Conservation (phyloP, 1,284 basidiomycete genomes). For the Irpex lacteus region DNA sequence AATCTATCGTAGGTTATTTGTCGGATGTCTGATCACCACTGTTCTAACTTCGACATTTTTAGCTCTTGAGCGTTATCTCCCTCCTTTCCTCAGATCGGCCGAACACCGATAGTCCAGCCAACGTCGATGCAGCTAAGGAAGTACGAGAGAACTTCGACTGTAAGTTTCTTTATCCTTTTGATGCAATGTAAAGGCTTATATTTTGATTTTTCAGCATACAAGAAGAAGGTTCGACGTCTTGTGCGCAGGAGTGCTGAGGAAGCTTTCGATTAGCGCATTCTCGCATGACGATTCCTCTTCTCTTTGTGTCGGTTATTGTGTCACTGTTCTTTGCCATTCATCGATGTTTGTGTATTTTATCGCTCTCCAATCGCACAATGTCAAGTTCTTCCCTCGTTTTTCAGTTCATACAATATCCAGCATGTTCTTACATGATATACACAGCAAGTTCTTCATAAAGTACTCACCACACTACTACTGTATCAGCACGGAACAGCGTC, state of each 20-base stretch:
- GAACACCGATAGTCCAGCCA: conserved; percentile 94
- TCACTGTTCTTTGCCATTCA: background rate
- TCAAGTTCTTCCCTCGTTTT: background rate
- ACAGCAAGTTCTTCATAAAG: too few relatives aligned
- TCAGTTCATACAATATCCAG: background rate
- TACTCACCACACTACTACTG: too few relatives aligned
- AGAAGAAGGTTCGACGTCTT: conserved; percentile 90
- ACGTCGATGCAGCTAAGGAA: conserved; percentile 95
- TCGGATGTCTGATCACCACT: conserved; percentile 1
- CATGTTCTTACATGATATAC: background rate
- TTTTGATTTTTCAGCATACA: conserved; percentile 54
- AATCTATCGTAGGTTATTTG: conserved; percentile 82
- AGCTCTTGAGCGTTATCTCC: conserved; percentile 97
- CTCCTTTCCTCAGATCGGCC: conserved; percentile 91
- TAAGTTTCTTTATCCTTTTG: conserved; percentile 32
- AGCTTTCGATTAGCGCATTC: conserved; percentile 57
- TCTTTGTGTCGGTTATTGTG: background rate
- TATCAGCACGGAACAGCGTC: too few relatives aligned
- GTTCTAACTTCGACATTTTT: conserved; percentile 11
- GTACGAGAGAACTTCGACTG: conserved; percentile 72
- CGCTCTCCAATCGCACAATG: background rate
- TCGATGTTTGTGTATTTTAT: conserved; percentile 1
- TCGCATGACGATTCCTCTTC: background rate
- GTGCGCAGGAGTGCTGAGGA: conserved; percentile 86
- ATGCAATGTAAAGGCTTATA: background rate